Conservation (phyloP, 257 asterid genomes). For the Fraxinus americana region DNA sequence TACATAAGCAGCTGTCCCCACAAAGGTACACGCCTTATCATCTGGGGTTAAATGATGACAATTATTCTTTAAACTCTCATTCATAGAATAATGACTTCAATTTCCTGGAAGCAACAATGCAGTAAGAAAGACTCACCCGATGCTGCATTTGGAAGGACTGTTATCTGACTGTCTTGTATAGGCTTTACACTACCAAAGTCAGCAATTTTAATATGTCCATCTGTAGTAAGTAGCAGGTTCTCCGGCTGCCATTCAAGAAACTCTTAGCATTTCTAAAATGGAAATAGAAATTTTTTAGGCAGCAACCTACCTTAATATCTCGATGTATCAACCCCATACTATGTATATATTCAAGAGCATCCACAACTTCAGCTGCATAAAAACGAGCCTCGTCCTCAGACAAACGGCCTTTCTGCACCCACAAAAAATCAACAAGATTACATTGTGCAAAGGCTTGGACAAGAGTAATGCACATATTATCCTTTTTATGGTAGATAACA, state of each 20-base stretch:
- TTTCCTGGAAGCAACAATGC: slow-evolving; percentile 9
- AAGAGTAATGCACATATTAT: neutral
- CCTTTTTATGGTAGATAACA: neutral
- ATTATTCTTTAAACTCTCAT: neutral
- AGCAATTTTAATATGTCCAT: slow-evolving; percentile 95
- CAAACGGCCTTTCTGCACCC: slow-evolving; percentile 87
- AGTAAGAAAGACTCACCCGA: slow-evolving; percentile 60
- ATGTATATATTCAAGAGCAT: slow-evolving; percentile 97
- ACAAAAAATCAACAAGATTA: slow-evolving; percentile 25
- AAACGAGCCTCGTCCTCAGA: slow-evolving; percentile 90
- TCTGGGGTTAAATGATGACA: slow-evolving; percentile 41
- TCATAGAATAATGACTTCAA: neutral
- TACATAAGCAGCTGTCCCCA: slow-evolving; percentile 99
- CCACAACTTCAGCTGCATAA: slow-evolving; percentile 98
- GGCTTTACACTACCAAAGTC: slow-evolving; percentile 99
- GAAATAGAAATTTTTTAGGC: slow-evolving; percentile 15
- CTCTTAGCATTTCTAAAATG: slow-evolving; percentile 34
- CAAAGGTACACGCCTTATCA: slow-evolving; percentile 98
- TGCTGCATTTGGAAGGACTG: slow-evolving; percentile 97
- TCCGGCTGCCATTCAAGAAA: slow-evolving; percentile 77
- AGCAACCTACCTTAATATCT: slow-evolving; percentile 79
- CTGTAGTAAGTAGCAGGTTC: slow-evolving; percentile 84
- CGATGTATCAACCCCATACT: slow-evolving; percentile 95
- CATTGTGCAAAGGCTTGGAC: slow-evolving; percentile 15
- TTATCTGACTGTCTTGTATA: slow-evolving; percentile 86